Percentiles rank a stretch among this genome's conserved stretches.
phyloP scores from a whole-genome alignment of 495 filamentous ascomycete species.

The Neurospora sublineolata region DNA sequence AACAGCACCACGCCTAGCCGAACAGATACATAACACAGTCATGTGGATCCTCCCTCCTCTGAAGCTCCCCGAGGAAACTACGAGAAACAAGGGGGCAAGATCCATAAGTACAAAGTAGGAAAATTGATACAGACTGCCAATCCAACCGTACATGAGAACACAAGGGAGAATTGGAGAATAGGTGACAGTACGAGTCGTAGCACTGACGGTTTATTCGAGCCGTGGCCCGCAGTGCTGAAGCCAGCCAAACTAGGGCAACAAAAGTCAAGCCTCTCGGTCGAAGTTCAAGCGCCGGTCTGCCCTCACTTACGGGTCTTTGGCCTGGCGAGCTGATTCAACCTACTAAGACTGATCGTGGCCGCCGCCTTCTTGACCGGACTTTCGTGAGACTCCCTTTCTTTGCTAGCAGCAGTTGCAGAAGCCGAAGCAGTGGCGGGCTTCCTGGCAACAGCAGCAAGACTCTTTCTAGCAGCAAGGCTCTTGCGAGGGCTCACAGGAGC shows the following conservation, averaged over 20 bases:
- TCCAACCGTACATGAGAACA: neutral
- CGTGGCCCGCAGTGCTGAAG: neutral
- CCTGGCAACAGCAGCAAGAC: neutral
- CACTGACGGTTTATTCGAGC: neutral
- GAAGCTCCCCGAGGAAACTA: neutral
- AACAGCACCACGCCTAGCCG: neutral
- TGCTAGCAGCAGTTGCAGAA: neutral
- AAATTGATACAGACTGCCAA: neutral
- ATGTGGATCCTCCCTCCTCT: neutral
- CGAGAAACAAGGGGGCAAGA: neutral
- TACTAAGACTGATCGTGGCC: slow-evolving; percentile 32
- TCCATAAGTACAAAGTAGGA: neutral
- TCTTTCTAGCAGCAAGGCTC: slow-evolving; percentile 1
- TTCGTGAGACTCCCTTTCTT: neutral
- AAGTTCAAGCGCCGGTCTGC: neutral
- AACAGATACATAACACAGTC: neutral
- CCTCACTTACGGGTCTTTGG: slow-evolving; percentile 38
- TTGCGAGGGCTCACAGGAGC: slow-evolving; percentile 6
- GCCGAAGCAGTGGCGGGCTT: neutral
- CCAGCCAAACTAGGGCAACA: neutral
- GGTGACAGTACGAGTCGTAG: neutral
- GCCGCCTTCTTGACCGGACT: slow-evolving; percentile 38
- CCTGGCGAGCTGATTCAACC: slow-evolving; percentile 41
- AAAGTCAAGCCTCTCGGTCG: neutral
- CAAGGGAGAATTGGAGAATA: neutral